These are phyloP conservation scores for Panicum virgatum DNA, from an alignment of 202 grass and related monocot species.

Conservation along the genomic window DNA sequence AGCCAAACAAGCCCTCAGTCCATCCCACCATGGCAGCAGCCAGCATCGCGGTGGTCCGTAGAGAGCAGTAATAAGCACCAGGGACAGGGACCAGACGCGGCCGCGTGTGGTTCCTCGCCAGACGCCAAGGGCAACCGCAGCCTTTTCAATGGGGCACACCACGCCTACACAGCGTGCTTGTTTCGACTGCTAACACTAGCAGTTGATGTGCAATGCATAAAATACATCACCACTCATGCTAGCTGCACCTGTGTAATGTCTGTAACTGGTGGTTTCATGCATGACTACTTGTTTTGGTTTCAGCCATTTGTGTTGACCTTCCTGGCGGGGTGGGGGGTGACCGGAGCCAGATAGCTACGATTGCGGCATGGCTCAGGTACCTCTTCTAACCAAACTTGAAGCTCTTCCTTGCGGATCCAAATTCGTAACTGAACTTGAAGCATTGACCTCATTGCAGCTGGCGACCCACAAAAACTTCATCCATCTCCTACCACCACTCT, in stretches of 20 bases:
- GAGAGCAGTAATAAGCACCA: too few species aligned
- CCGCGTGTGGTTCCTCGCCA: too few species aligned
- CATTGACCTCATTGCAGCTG: constrained; percentile 40
- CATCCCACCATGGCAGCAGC: too few species aligned
- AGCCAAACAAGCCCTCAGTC: too few species aligned
- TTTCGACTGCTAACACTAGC: not conserved
- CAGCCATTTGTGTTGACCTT: constrained; percentile 84
- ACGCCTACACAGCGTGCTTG: too few species aligned
- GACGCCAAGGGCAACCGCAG: too few species aligned
- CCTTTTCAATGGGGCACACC: too few species aligned
- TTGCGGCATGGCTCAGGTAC: constrained; percentile 42
- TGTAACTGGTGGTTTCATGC: not conserved
- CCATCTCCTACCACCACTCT: too few species aligned
- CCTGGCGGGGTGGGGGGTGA: constrained; percentile 82
- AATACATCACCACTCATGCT: not conserved
- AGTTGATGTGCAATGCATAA: not conserved
- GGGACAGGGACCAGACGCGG: too few species aligned
- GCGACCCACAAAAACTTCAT: constrained; percentile 83
- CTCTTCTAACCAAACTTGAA: too few species aligned
- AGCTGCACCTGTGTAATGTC: not conserved
- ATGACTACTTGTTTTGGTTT: constrained; percentile 14
- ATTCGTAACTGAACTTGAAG: constrained; percentile 2
- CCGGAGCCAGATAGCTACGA: constrained; percentile 78
- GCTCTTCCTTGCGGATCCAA: not conserved
- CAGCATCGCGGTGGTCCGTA: too few species aligned